A percentile compares a stretch with the other conserved stretches of the same genome.
These are phyloP conservation scores for Boletus tomentosulus DNA, from an alignment of 768 basidiomycete genomes.

Conservation along the genomic window DNA sequence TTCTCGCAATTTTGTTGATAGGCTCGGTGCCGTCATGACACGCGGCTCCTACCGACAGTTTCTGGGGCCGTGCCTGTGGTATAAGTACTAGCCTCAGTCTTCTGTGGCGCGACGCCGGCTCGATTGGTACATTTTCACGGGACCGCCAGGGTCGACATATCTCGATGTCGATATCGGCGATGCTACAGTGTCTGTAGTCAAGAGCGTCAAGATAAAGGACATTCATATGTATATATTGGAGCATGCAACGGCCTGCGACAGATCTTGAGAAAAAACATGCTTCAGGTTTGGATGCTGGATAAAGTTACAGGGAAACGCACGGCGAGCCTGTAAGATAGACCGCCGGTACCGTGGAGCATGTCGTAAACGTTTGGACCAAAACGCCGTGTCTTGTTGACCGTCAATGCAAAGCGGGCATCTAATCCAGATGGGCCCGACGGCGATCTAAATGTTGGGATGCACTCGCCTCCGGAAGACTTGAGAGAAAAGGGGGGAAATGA, in stretches of 20 bases:
- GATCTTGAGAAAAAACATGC: neutral
- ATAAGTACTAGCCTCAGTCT: neutral
- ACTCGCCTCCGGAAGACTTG: neutral
- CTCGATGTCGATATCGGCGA: neutral
- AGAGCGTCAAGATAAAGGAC: neutral
- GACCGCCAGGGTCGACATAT: neutral
- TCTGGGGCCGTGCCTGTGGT: neutral
- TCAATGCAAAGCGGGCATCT: neutral
- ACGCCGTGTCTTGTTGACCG: neutral
- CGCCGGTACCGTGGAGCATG: neutral
- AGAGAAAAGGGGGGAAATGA: neutral
- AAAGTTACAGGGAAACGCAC: neutral
- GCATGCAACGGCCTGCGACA: neutral
- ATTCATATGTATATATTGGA: neutral
- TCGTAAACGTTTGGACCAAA: neutral
- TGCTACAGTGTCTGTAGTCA: neutral
- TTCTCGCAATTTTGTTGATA: neutral
- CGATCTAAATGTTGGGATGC: neutral
- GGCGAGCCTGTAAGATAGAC: neutral
- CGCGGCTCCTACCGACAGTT: neutral
- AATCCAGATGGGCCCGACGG: neutral
- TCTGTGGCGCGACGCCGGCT: neutral
- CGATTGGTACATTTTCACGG: neutral
- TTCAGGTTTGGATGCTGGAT: neutral
- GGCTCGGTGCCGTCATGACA: neutral